Percentiles rank a stretch among this genome's conserved stretches.
Conservation (phyloP, 176 grass and related monocot species). For the Hordeum marinum region DNA sequence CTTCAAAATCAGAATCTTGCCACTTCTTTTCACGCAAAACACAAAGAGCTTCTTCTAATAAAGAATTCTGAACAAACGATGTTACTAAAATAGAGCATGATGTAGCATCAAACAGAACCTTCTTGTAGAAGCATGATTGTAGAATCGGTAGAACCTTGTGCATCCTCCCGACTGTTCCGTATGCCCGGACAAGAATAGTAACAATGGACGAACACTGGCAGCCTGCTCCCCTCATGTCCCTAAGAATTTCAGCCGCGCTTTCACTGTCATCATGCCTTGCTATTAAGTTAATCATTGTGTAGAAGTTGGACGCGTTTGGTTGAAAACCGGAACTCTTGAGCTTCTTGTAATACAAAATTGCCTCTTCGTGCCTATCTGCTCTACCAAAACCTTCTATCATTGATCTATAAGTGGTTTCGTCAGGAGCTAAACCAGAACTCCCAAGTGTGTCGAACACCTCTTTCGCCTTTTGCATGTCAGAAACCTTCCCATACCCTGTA, state of each 20-base stretch:
- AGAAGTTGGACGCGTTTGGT: slow-evolving; percentile 86
- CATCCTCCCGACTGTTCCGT: slow-evolving; percentile 52
- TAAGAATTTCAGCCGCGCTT: slow-evolving; percentile 47
- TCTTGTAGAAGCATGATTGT: slow-evolving; percentile 63
- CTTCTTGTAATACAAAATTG: slow-evolving; percentile 60
- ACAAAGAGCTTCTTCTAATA: slow-evolving; percentile 65
- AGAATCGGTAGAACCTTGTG: slow-evolving; percentile 57
- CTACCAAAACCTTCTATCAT: slow-evolving; percentile 94
- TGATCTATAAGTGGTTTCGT: slow-evolving; percentile 88
- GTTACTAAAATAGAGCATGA: slow-evolving; percentile 79
- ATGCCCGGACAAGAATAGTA: slow-evolving; percentile 66
- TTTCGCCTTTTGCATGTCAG: slow-evolving; percentile 43
- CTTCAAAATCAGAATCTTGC: slow-evolving; percentile 72
- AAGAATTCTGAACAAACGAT: slow-evolving; percentile 66
- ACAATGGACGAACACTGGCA: slow-evolving; percentile 75
- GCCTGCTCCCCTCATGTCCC: slow-evolving; percentile 58
- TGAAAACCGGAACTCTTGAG: slow-evolving; percentile 59
- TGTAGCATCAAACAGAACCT: slow-evolving; percentile 61
- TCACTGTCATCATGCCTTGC: slow-evolving; percentile 60
- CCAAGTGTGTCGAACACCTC: slow-evolving; percentile 46
- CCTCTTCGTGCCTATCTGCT: slow-evolving; percentile 49
- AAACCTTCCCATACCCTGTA: slow-evolving; percentile 78
- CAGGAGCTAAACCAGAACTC: slow-evolving; percentile 55
- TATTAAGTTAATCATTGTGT: slow-evolving; percentile 82
- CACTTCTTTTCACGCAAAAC: slow-evolving; percentile 81